Percentiles rank a stretch among this genome's conserved stretches.
Conservation (phyloP, 2,329 filamentous ascomycete species). For the Diplodia scrobiculata region DNA sequence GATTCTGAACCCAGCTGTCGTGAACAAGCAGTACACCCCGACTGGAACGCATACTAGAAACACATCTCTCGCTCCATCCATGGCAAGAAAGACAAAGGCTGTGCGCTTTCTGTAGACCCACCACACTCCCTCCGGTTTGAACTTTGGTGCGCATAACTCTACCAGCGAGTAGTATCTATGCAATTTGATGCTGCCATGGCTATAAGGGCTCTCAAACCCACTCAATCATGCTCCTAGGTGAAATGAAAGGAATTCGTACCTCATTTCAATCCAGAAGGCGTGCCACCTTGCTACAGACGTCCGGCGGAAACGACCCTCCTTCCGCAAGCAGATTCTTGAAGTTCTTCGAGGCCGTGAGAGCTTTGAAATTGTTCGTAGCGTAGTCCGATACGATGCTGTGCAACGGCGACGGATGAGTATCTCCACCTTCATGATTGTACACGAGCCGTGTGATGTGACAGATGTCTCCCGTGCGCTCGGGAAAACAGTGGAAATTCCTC, state of each 20-base stretch:
- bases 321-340: conserved; percentile 2
- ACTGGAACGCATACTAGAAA: no score
- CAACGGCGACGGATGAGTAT: background rate
- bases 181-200: no score
- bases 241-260: background rate
- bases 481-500: background rate
- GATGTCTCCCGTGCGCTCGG: background rate
- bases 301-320: conserved; percentile 1
- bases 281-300: background rate
- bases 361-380: background rate
- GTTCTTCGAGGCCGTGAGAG: background rate
- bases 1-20: no score
- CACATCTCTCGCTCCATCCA: no score
- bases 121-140: no score
- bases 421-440: background rate
- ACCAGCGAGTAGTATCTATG: no score
- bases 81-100: no score
- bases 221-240: no score
- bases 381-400: background rate
- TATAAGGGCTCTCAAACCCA: no score
- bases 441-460: background rate
- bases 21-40: no score
- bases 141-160: no score
- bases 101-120: no score
- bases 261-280: background rate